phyloP scores from a whole-genome alignment of 768 basidiomycete genomes.

The Russula sp. region DNA sequence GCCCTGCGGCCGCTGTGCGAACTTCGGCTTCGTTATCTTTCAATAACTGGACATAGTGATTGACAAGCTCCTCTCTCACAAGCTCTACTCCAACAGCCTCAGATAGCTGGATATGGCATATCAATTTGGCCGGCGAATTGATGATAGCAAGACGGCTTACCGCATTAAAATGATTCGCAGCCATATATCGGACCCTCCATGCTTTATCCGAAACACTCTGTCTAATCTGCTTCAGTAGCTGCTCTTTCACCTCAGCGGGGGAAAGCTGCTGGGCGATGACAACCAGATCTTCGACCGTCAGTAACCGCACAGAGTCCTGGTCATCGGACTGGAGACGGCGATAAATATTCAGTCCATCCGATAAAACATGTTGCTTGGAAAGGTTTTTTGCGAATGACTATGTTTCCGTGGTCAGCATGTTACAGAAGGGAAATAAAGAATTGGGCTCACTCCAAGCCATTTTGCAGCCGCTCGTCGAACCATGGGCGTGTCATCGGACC shows the following conservation, averaged over 20 bases:
- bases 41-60: slow-evolving; percentile 87
- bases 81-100: slow-evolving; percentile 87
- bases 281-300: slow-evolving; percentile 95
- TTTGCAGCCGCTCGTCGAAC: slow-evolving; percentile 94
- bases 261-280: slow-evolving; percentile 82
- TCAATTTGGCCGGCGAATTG: slow-evolving; percentile 8
- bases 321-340: slow-evolving; percentile 92
- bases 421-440: slow-evolving; percentile 4
- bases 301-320: slow-evolving; percentile 93
- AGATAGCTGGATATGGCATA: slow-evolving; percentile 58
- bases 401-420: slow-evolving; percentile 13
- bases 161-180: slow-evolving; percentile 95
- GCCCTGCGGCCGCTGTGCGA: slow-evolving; percentile 90
- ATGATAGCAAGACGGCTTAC: slow-evolving; percentile 41
- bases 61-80: slow-evolving; percentile 90
- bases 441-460: slow-evolving; percentile 81
- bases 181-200: slow-evolving; percentile 99
- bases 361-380: slow-evolving; percentile 73
- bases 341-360: slow-evolving; percentile 89
- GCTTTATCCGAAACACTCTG: slow-evolving; percentile 91
- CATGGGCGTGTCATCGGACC: slow-evolving; percentile 97
- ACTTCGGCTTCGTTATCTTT: slow-evolving; percentile 99
- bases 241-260: slow-evolving; percentile 87
- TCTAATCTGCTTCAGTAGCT: slow-evolving; percentile 83
- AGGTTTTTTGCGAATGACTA: slow-evolving; percentile 80